Evolutionary conservation across 1,284 basidiomycete species (phyloP).

Genomic region (Ustilago cynodontis): DNA sequence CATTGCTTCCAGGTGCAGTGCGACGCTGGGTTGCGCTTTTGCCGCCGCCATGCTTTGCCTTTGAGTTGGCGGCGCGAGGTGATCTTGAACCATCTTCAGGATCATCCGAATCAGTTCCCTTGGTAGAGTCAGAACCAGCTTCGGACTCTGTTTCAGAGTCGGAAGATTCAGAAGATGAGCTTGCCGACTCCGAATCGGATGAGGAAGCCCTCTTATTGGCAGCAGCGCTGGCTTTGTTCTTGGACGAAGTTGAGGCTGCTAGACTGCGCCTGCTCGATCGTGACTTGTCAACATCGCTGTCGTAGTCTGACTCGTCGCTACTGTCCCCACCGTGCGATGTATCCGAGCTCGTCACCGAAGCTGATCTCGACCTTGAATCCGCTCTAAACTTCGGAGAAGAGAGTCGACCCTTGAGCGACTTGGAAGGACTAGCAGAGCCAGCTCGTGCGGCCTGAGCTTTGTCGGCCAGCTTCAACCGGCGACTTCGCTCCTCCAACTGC

Average conservation of each 20-base stretch:
- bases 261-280: constrained; percentile 4
- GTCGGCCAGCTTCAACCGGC: constrained; percentile 33
- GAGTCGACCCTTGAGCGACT: constrained; percentile 4
- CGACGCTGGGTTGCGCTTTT: constrained; percentile 9
- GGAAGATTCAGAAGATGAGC: constrained; percentile 13
- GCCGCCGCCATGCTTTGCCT: neutral
- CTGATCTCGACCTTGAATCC: constrained; percentile 29
- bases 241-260: neutral
- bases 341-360: constrained; percentile 47
- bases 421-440: neutral
- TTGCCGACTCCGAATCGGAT: neutral
- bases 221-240: constrained; percentile 9
- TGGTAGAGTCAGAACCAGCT: constrained; percentile 5
- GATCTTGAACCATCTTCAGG: neutral
- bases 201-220: constrained; percentile 3
- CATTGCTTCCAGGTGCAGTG: neutral
- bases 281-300: constrained; percentile 6
- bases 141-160: constrained; percentile 30
- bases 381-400: neutral
- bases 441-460: constrained; percentile 3
- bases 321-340: constrained; percentile 33
- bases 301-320: constrained; percentile 16
- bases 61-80: neutral
- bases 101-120: neutral
- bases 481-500: constrained; percentile 42